A percentile compares a stretch with the other conserved stretches of the same genome.
Evolutionary conservation across 495 filamentous ascomycete genomes (phyloP).

Genomic region (Glarea lozoyensis): DNA sequence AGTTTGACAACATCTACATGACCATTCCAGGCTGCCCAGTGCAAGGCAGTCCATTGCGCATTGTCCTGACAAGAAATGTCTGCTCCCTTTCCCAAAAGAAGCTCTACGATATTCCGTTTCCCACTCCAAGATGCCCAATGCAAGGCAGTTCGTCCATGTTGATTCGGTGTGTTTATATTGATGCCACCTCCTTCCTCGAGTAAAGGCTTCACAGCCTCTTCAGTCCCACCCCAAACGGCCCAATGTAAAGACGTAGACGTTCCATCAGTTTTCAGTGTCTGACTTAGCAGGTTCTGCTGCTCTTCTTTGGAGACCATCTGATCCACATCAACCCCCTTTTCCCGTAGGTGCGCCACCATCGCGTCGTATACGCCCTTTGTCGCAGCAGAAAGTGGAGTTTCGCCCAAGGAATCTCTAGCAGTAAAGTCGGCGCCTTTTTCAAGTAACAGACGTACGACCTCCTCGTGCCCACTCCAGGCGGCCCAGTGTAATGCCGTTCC

Average conservation of each 20-base stretch:
- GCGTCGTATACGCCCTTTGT: not conserved
- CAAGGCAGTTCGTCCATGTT: not conserved
- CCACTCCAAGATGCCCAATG: not conserved
- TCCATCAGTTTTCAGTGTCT: too few relatives aligned
- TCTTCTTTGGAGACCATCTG: too few relatives aligned
- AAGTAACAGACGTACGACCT: too few relatives aligned
- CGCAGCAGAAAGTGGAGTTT: too few relatives aligned
- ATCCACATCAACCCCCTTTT: not conserved
- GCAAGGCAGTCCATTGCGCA: constrained; percentile 3
- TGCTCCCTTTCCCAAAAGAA: not conserved
- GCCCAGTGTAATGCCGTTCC: not conserved
- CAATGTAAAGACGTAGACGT: too few relatives aligned
- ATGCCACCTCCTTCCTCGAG: too few relatives aligned
- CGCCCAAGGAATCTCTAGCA: too few relatives aligned
- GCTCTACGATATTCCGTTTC: constrained; percentile 6
- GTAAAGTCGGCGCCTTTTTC: too few relatives aligned
- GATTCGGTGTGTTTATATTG: not conserved
- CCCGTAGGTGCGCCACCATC: not conserved
- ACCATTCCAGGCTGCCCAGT: constrained; percentile 29
- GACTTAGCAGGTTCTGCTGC: too few relatives aligned
- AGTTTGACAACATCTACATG: constrained; percentile 24
- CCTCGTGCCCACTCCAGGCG: too few relatives aligned
- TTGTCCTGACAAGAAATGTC: not conserved
- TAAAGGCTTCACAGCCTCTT: too few relatives aligned
- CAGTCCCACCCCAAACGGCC: too few relatives aligned